Conservation (phyloP, 148 eudicot genomes). For the Chenopodium suecicum region DNA sequence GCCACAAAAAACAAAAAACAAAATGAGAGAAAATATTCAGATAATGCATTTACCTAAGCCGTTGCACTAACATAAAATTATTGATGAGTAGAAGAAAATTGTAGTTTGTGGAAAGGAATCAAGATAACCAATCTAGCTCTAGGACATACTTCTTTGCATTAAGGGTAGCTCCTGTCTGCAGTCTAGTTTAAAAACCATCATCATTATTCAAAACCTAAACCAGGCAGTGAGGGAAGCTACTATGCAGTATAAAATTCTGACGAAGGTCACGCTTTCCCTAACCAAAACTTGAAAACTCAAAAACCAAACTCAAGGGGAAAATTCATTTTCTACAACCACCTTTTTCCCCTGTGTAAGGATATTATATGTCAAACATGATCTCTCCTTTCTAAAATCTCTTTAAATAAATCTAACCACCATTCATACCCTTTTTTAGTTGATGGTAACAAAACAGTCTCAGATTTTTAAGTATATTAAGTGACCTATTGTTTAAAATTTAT, state of each 20-base stretch:
- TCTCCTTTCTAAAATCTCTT: background rate
- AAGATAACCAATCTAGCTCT: background rate
- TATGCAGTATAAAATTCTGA: background rate
- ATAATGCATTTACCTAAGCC: slow-evolving; percentile 1
- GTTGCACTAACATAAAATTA: background rate
- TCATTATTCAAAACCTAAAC: slow-evolving; percentile 1
- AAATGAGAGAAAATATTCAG: background rate
- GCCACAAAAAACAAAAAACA: background rate
- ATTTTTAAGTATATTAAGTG: too few relatives aligned
- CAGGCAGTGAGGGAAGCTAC: background rate
- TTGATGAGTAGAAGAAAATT: too few relatives aligned
- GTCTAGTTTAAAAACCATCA: background rate
- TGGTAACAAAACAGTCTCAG: background rate
- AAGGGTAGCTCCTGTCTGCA: background rate
- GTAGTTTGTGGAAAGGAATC: background rate
- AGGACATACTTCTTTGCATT: background rate
- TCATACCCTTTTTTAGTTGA: background rate
- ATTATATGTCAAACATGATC: too few relatives aligned
- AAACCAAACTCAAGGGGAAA: background rate
- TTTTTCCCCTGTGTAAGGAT: too few relatives aligned
- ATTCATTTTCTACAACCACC: too few relatives aligned
- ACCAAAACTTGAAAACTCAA: background rate
- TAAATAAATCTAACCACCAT: background rate
- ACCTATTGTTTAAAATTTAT: too few relatives aligned
- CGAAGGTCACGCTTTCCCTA: background rate